These are phyloP conservation scores for Vitis cinerea DNA, from an alignment of 164 flowering plant genomes.

Conservation along the genomic window DNA sequence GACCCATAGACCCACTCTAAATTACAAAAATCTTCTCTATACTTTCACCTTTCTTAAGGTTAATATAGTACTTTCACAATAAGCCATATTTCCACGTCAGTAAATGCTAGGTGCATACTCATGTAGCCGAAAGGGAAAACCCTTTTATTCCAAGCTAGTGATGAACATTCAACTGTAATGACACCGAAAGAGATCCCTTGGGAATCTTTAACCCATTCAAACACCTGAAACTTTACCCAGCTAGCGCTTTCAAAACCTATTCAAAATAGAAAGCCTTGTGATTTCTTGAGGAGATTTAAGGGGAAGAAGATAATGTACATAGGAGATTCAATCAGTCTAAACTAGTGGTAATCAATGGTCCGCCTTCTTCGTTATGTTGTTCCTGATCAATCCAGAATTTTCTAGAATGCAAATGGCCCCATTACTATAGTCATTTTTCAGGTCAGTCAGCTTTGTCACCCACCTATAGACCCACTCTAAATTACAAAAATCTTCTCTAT, in stretches of 20 bases:
- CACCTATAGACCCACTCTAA: background rate
- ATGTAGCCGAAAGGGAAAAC: no score
- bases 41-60: no score
- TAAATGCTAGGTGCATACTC: no score
- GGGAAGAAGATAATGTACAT: slow-evolving; percentile 48
- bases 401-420: background rate
- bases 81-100: no score
- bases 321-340: slow-evolving; percentile 44
- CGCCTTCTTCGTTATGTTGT: slow-evolving; percentile 42
- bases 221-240: no score
- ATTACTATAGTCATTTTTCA: slow-evolving; percentile 21
- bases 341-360: slow-evolving; percentile 36
- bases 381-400: slow-evolving; percentile 18
- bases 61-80: background rate
- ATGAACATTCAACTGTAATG: no score
- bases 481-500: no score
- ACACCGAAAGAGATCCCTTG: no score
- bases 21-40: no score
- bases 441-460: slow-evolving; percentile 14
- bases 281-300: slow-evolving; percentile 22
- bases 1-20: background rate
- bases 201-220: no score
- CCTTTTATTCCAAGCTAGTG: no score
- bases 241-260: no score
- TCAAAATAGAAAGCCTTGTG: background rate